A percentile compares a stretch with the other conserved stretches of the same genome.
Evolutionary conservation across 768 basidiomycete genomes (phyloP).

Genomic region (Heimioporus sp.): DNA sequence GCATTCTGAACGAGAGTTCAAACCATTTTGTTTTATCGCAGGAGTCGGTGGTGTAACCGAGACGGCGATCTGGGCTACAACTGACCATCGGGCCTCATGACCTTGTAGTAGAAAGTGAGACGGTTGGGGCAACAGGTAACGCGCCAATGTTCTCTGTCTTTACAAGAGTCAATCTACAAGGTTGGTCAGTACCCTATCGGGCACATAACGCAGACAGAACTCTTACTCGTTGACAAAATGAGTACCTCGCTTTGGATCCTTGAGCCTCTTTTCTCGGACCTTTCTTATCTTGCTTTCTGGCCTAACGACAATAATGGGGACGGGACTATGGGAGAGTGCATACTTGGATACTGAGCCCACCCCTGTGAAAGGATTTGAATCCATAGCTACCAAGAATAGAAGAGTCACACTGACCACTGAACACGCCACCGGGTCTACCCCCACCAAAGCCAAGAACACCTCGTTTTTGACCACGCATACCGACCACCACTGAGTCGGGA

Average conservation of each 20-base stretch:
- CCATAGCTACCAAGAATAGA: neutral
- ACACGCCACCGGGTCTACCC: constrained; percentile 22
- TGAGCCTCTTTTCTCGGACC: constrained; percentile 78
- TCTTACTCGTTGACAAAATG: constrained; percentile 67
- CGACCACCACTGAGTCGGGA: constrained; percentile 91
- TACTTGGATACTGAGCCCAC: constrained; percentile 70
- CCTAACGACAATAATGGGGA: constrained; percentile 94
- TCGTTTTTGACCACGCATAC: constrained; percentile 71
- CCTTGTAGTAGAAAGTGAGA: constrained; percentile 12
- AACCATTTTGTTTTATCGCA: no score
- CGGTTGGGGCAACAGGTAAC: constrained; percentile 8
- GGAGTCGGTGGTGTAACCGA: no score
- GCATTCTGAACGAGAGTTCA: no score
- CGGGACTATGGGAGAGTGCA: constrained; percentile 88
- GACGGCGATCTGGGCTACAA: neutral
- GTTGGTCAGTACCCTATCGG: constrained; percentile 5
- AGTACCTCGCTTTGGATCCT: constrained; percentile 83
- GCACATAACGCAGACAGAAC: neutral
- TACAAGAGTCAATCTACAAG: constrained; percentile 8
- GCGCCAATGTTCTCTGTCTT: constrained; percentile 13
- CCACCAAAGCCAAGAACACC: constrained; percentile 45
- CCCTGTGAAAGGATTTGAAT: constrained; percentile 37
- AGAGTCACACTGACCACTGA: constrained; percentile 16
- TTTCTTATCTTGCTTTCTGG: constrained; percentile 87
- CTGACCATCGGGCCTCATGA: constrained; percentile 8